These are phyloP conservation scores for Solanum sejunctum DNA, from an alignment of 257 asterid genomes.

Conservation along the genomic window DNA sequence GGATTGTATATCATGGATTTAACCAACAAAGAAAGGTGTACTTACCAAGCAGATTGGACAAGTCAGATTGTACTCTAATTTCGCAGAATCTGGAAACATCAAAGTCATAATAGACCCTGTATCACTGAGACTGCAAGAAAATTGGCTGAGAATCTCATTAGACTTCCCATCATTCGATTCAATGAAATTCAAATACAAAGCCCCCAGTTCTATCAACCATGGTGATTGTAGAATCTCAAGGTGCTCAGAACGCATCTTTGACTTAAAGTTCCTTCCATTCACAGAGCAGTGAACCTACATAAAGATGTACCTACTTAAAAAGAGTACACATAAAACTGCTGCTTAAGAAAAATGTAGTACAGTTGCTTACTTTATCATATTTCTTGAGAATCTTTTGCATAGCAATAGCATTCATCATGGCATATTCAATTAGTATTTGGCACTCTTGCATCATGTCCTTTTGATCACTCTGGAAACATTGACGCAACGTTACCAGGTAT, in stretches of 20 bases:
- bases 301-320: neutral
- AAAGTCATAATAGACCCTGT: slow-evolving; percentile 41
- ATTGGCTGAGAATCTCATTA: slow-evolving; percentile 24
- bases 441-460: slow-evolving; percentile 52
- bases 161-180: slow-evolving; percentile 21
- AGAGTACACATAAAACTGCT: neutral
- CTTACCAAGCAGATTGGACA: slow-evolving; percentile 87
- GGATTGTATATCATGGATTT: neutral
- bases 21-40: neutral
- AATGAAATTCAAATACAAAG: slow-evolving; percentile 47
- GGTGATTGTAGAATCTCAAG: slow-evolving; percentile 71
- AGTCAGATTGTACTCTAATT: slow-evolving; percentile 56
- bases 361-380: slow-evolving; percentile 58
- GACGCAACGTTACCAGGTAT: slow-evolving; percentile 29
- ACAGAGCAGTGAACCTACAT: slow-evolving; percentile 59
- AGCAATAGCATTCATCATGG: slow-evolving; percentile 71
- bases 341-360: neutral
- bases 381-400: slow-evolving; percentile 86
- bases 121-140: slow-evolving; percentile 36
- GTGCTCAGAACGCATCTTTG: slow-evolving; percentile 52
- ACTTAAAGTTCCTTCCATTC: slow-evolving; percentile 64
- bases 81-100: slow-evolving; percentile 45
- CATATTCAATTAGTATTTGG: slow-evolving; percentile 54
- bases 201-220: slow-evolving; percentile 79
- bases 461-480: slow-evolving; percentile 46